Base-by-base conservation (phyloP, 371 early-diverging fungal genomes). In the Vairimorpha ceranae region DNA sequence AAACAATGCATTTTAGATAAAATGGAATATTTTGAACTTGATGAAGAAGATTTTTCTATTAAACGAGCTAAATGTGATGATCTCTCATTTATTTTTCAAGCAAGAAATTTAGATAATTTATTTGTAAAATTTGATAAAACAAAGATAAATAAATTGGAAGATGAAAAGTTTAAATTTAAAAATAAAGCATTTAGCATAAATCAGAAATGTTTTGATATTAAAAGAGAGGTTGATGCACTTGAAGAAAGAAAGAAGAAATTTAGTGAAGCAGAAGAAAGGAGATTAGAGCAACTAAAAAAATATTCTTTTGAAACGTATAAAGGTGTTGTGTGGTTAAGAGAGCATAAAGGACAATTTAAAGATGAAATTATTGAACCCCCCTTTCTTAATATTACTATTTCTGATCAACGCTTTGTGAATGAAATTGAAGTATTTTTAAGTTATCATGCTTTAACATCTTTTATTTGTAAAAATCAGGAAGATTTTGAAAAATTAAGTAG, bases 301-400 rank as follows among this genome's bases (percentile, higher is more conserved):
- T 73, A 75, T 63, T 80, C 81, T 64, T 29, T 8, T 25, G 85
- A 85, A 52, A 83, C 85, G 19, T 81, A 82, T 51, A 79, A 71
- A 23, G 82, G 76, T 33, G 78, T 85, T 14, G 43, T 63, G 17
- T 76, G 77, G 72, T 63, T 83, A 30, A 74, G 80, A 66, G 59
- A 73, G 25, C 78, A 79, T 61, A 76, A 77, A 68, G 33, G 74
- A 41, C 14, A 41, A 19, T 83, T 83, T 72, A 43, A 72, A 45
- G 76, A 75, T 19, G 78, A 80, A 46, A 75, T 83, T 56, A 71
- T 78, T 48, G 81, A 83, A 51, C 85, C 85, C 0, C 56, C 78
- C 15, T 75, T 82, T 67, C 64, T 85, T 38, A 58, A 70, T 19
- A 27, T 85, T 45, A 73, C 71, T 21, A 65, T 85, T 21, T 77